These are phyloP conservation scores for Blastosporella zonata DNA, from an alignment of 1,284 basidiomycete genomes.

Conservation along the genomic window DNA sequence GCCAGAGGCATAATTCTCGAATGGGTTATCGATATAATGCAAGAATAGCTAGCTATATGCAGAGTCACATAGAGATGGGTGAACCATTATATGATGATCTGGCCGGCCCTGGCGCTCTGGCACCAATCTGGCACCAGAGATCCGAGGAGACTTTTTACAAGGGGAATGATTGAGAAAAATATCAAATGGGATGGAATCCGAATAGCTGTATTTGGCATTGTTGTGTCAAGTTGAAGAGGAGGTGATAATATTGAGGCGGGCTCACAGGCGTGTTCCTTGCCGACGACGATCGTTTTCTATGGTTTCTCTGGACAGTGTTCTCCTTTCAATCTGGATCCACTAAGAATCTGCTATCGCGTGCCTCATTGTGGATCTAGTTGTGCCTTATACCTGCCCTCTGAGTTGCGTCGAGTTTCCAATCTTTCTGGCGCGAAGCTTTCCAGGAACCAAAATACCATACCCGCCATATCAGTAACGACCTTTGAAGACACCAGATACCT, in stretches of 20 bases:
- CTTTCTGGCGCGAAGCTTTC: not conserved
- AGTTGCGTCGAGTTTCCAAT: not conserved
- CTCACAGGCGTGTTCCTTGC: conserved; percentile 5
- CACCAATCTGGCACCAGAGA: no score
- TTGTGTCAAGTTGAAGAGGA: conserved; percentile 21
- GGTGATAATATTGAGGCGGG: not conserved
- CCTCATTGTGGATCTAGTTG: conserved; percentile 2
- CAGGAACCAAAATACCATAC: conserved; percentile 9
- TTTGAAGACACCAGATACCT: conserved; percentile 7
- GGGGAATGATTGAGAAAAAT: not conserved
- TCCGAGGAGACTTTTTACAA: no score
- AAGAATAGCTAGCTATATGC: no score
- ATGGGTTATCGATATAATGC: no score
- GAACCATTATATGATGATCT: no score
- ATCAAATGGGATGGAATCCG: conserved; percentile 1
- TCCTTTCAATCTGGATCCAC: conserved; percentile 1
- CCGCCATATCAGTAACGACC: conserved; percentile 15
- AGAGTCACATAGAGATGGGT: no score
- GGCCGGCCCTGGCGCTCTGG: no score
- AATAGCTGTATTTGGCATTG: conserved; percentile 15
- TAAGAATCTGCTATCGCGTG: conserved; percentile 1
- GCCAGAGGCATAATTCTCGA: no score
- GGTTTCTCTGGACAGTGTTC: conserved; percentile 11
- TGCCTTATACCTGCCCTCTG: conserved; percentile 10
- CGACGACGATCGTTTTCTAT: conserved; percentile 15